Conservation (phyloP, 2,329 filamentous ascomycete genomes). For the Alternaria dauci region DNA sequence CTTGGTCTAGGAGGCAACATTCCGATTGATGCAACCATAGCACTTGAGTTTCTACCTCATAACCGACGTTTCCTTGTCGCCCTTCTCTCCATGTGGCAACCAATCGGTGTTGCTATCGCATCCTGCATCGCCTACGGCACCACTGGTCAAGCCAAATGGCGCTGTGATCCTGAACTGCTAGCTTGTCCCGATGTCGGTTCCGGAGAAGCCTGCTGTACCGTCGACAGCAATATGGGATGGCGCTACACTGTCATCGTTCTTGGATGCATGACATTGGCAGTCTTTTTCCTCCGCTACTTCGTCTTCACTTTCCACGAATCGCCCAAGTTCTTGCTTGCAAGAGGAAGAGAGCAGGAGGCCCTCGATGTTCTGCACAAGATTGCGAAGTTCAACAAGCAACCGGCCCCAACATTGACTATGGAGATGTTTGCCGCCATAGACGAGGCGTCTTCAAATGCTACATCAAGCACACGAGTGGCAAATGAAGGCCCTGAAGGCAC, state of each 20-base stretch:
- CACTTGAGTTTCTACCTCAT: conserved; percentile 38
- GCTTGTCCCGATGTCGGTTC: conserved; percentile 23
- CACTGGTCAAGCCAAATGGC: conserved; percentile 34
- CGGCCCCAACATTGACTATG: conserved; percentile 33
- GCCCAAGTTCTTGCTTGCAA: conserved; percentile 38
- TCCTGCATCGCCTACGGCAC: conserved; percentile 41
- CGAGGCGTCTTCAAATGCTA: conserved; percentile 16
- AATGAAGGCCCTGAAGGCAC: conserved; percentile 17
- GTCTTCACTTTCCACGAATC: conserved; percentile 43
- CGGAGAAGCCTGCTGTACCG: conserved; percentile 14
- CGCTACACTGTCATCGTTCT: conserved; percentile 41
- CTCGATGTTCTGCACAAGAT: conserved; percentile 40
- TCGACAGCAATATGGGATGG: conserved; percentile 42
- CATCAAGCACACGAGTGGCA: background rate
- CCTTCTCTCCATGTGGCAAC: conserved; percentile 44
- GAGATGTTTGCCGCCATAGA: conserved; percentile 40
- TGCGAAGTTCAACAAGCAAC: conserved; percentile 39
- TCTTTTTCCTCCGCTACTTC: conserved; percentile 40
- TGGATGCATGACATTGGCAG: conserved; percentile 35
- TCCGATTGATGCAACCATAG: conserved; percentile 39
- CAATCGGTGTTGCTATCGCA: conserved; percentile 38
- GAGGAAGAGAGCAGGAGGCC: conserved; percentile 37
- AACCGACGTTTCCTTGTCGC: conserved; percentile 40
- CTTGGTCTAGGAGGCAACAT: conserved; percentile 41
- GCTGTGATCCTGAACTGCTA: conserved; percentile 30